These are phyloP conservation scores for Nadsonia starkeyi-henricii DNA, from an alignment of 1,139 yeast genomes.

Conservation along the genomic window DNA sequence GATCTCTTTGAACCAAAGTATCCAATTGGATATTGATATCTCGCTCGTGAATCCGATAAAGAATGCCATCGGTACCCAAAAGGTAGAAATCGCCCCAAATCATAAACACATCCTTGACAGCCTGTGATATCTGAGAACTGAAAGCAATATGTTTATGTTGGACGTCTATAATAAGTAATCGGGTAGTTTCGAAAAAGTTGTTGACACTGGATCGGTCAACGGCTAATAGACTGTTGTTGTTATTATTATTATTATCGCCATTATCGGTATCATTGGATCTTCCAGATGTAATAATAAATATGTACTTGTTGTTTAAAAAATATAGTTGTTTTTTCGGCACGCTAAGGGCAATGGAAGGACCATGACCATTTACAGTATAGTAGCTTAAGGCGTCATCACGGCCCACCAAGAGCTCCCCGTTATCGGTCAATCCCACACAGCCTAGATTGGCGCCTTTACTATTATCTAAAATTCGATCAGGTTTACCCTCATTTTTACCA, in stretches of 20 bases:
- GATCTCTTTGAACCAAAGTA: slow-evolving; percentile 52
- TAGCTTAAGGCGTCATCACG: slow-evolving; percentile 37
- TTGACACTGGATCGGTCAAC: slow-evolving; percentile 13
- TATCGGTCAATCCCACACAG: slow-evolving; percentile 36
- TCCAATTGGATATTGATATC: slow-evolving; percentile 54
- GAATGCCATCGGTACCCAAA: slow-evolving; percentile 60
- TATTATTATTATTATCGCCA: slow-evolving; percentile 1
- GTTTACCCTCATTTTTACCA: slow-evolving; percentile 62
- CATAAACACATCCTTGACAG: slow-evolving; percentile 41
- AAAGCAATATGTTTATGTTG: slow-evolving; percentile 58
- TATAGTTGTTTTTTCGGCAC: slow-evolving; percentile 41
- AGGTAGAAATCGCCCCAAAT: slow-evolving; percentile 46
- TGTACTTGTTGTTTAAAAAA: slow-evolving; percentile 33
- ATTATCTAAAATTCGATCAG: slow-evolving; percentile 48
- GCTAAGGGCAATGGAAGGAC: slow-evolving; percentile 44
- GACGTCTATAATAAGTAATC: slow-evolving; percentile 53
- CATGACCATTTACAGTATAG: slow-evolving; percentile 42
- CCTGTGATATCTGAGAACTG: slow-evolving; percentile 51
- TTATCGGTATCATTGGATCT: slow-evolving; percentile 5
- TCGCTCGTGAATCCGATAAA: slow-evolving; percentile 58
- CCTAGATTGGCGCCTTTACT: slow-evolving; percentile 56
- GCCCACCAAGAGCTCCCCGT: slow-evolving; percentile 39
- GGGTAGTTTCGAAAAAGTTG: slow-evolving; percentile 24
- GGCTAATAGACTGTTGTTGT: slow-evolving; percentile 7
- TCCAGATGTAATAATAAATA: slow-evolving; percentile 41